Evolutionary conservation across 2,329 filamentous ascomycete genomes (phyloP).

Genomic region (Didymella pinodella): DNA sequence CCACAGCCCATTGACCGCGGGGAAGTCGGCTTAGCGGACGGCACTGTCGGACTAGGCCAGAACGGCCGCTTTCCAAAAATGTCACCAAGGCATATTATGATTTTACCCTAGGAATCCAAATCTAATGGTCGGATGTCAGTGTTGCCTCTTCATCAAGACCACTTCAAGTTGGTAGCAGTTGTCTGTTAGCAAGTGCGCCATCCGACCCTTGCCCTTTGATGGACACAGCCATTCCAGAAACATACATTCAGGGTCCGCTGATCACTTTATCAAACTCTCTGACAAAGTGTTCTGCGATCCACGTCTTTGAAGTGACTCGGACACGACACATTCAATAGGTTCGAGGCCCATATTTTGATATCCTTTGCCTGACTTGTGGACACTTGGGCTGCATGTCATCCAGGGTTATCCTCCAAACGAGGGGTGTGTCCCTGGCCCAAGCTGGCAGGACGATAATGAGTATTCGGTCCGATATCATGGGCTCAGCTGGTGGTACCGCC

Average conservation of each 20-base stretch:
- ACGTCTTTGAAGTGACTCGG: slow-evolving; percentile 20
- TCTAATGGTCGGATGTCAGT: slow-evolving; percentile 18
- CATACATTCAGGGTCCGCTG: slow-evolving; percentile 22
- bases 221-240: slow-evolving; percentile 23
- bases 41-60: slow-evolving; percentile 39
- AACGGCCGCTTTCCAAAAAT: slow-evolving; percentile 41
- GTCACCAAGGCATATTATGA: slow-evolving; percentile 32
- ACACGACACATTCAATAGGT: slow-evolving; percentile 27
- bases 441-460: slow-evolving; percentile 37
- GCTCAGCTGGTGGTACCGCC: slow-evolving; percentile 36
- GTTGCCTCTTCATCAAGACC: slow-evolving; percentile 12
- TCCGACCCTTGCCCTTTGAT: slow-evolving; percentile 17
- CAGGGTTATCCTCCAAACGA: slow-evolving; percentile 26
- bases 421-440: slow-evolving; percentile 36
- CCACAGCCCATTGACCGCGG: slow-evolving; percentile 44
- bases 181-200: slow-evolving; percentile 23
- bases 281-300: slow-evolving; percentile 25
- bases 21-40: slow-evolving; percentile 40
- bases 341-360: slow-evolving; percentile 38
- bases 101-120: slow-evolving; percentile 27
- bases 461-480: slow-evolving; percentile 45
- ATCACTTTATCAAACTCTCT: slow-evolving; percentile 25
- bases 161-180: slow-evolving; percentile 6
- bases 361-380: slow-evolving; percentile 30
- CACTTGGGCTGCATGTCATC: slow-evolving; percentile 31